Evolutionary conservation across 305 asterid genomes (phyloP).

Genomic region (Solanum hybrid): DNA sequence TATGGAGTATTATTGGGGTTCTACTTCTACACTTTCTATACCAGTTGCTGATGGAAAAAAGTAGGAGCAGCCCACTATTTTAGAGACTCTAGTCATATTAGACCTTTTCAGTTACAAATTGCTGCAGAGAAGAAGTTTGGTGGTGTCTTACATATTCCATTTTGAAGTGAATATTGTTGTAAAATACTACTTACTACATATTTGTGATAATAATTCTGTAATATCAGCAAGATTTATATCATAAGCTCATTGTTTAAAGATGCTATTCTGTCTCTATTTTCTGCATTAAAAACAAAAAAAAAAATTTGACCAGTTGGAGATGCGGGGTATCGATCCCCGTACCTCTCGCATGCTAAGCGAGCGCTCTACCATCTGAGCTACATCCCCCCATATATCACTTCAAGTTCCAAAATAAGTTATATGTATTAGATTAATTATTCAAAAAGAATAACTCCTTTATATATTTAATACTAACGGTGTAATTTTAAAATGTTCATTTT

Average conservation of each 20-base stretch:
- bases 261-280: background rate
- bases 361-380: conserved; percentile 99
- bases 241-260: background rate
- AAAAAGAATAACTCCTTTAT: too few relatives aligned
- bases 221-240: background rate
- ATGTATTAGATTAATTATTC: too few relatives aligned
- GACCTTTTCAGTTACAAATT: background rate
- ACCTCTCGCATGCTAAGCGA: conserved; percentile 99
- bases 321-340: conserved; percentile 92
- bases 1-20: background rate
- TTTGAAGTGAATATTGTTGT: background rate
- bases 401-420: too few relatives aligned
- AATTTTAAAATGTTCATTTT: background rate
- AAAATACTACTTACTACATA: background rate
- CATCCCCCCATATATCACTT: conserved; percentile 22
- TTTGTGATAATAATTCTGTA: background rate
- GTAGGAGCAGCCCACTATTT: background rate
- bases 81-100: background rate
- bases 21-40: background rate
- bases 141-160: background rate
- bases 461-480: too few relatives aligned
- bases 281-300: background rate
- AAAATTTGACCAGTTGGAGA: conserved; percentile 29
- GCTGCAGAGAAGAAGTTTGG: background rate
- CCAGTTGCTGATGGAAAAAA: background rate